phyloP scores from a whole-genome alignment of 345 rosid genomes.

The Eucalyptus globulus region DNA sequence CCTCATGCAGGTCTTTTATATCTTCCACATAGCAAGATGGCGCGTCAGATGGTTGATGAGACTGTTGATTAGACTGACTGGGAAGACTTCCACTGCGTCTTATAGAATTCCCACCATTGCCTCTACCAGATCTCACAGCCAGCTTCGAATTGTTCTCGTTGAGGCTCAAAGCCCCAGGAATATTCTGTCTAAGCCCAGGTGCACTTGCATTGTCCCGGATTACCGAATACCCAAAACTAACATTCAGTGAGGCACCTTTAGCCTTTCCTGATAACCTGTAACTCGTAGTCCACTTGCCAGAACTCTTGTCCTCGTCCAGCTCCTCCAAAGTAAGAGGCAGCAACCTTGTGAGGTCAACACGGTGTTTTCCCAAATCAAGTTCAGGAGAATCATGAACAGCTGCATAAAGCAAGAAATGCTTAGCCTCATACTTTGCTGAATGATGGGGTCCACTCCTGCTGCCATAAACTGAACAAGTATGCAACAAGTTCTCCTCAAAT shows the following conservation, averaged over 20 bases:
- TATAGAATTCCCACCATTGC: constrained; percentile 17
- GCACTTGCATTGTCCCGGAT: constrained; percentile 33
- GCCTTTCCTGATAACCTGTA: constrained; percentile 78
- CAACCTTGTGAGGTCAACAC: constrained; percentile 82
- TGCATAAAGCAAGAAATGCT: constrained; percentile 78
- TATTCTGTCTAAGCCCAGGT: constrained; percentile 21
- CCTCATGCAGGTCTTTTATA: constrained; percentile 75
- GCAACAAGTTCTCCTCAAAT: constrained; percentile 63
- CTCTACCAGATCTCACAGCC: constrained; percentile 11
- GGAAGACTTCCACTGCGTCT: constrained; percentile 40
- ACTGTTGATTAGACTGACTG: constrained; percentile 10
- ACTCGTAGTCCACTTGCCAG: constrained; percentile 90
- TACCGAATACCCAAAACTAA: constrained; percentile 78
- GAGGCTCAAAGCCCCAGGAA: constrained; percentile 10
- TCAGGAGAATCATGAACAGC: constrained; percentile 46
- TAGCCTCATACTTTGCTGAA: constrained; percentile 92
- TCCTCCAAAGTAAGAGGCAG: constrained; percentile 94
- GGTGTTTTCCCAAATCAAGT: constrained; percentile 91
- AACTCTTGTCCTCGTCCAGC: constrained; percentile 83
- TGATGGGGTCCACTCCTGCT: constrained; percentile 80
- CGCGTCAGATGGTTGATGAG: constrained; percentile 8
- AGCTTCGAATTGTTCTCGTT: constrained; percentile 27
- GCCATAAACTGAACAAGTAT: constrained; percentile 66
- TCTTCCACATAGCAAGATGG: constrained; percentile 28
- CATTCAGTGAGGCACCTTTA: constrained; percentile 57